phyloP scores from a whole-genome alignment of 352 stramenopile genomes.

The Phytophthora multivora region DNA sequence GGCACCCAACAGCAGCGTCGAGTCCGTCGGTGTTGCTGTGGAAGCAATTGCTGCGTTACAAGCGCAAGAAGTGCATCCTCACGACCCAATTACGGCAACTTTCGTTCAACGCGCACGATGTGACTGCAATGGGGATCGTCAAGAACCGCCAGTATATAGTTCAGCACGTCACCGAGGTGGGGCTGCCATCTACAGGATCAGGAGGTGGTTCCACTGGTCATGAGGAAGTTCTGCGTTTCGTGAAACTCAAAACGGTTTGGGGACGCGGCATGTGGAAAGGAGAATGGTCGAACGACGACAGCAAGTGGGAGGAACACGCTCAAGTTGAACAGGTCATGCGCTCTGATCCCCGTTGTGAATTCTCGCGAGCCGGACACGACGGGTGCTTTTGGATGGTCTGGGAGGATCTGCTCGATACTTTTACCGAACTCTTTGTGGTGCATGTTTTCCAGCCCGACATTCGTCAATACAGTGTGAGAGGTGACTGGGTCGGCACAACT shows the following conservation, averaged over 20 bases:
- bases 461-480: conserved; percentile 59
- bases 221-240: conserved; percentile 54
- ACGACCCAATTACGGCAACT: conserved; percentile 74
- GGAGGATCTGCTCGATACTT: conserved; percentile 74
- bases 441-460: conserved; percentile 40
- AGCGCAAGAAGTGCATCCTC: conserved; percentile 63
- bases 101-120: conserved; percentile 63
- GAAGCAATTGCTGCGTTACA: conserved; percentile 70
- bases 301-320: conserved; percentile 84
- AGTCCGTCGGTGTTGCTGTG: conserved; percentile 51
- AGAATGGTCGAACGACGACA: conserved; percentile 84
- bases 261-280: conserved; percentile 78
- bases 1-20: conserved; percentile 24
- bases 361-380: conserved; percentile 71
- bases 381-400: conserved; percentile 87
- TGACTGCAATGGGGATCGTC: conserved; percentile 66
- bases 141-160: conserved; percentile 84
- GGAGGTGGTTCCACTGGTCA: background rate
- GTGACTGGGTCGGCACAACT: conserved; percentile 47
- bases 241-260: conserved; percentile 87
- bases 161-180: conserved; percentile 70
- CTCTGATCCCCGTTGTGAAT: conserved; percentile 60
- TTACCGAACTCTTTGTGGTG: conserved; percentile 75
- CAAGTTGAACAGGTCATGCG: conserved; percentile 73
- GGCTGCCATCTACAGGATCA: conserved; percentile 9